Conservation (phyloP, 1,284 basidiomycete species). For the Ustilago sp. region DNA sequence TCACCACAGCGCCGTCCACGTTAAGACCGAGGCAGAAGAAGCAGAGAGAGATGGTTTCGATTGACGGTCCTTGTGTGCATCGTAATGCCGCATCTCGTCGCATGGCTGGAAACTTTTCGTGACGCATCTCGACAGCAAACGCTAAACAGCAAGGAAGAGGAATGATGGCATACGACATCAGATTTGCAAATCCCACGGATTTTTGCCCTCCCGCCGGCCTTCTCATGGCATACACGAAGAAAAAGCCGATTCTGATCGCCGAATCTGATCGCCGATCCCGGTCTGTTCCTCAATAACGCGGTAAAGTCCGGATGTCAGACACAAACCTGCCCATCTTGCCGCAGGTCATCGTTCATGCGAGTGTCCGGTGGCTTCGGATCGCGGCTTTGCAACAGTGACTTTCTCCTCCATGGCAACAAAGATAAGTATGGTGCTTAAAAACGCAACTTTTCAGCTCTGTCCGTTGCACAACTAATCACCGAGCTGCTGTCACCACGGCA, state of each 20-base stretch:
- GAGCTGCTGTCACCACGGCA: no score
- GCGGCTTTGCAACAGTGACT: no score
- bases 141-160: not conserved
- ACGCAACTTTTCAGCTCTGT: no score
- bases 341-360: no score
- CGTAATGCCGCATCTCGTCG: conserved; percentile 8
- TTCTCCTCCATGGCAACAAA: no score
- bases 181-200: conserved; percentile 6
- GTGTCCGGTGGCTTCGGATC: no score
- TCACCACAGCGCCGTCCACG: not conserved
- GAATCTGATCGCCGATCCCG: not conserved
- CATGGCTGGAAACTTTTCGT: conserved; percentile 14
- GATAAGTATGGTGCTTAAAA: no score
- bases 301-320: no score
- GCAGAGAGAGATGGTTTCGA: not conserved
- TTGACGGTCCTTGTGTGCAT: not conserved
- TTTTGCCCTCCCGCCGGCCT: not conserved
- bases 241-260: not conserved
- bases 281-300: no score
- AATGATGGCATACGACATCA: conserved; percentile 39
- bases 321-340: no score
- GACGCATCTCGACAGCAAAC: conserved; percentile 4
- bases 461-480: no score
- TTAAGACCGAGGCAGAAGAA: not conserved
- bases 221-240: not conserved